phyloP scores from a whole-genome alignment of 768 basidiomycete genomes.

The Russula dissimulans region DNA sequence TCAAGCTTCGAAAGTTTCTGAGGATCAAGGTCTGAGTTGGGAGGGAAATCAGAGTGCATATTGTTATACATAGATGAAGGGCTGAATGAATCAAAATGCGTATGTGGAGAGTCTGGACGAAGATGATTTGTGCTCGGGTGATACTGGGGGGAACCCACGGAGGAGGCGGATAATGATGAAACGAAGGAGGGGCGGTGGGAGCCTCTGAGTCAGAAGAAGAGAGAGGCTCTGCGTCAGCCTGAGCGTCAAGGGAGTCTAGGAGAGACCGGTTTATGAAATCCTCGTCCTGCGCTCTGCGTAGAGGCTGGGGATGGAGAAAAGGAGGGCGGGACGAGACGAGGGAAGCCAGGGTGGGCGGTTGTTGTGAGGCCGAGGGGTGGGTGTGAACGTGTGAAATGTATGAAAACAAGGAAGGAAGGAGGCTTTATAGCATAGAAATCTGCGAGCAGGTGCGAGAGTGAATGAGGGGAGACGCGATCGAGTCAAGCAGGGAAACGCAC shows the following conservation, averaged over 20 bases:
- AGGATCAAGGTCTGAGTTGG: conserved; percentile 15
- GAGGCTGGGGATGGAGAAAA: conserved; percentile 23
- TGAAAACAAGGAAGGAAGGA: not conserved
- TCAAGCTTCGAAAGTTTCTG: conserved; percentile 17
- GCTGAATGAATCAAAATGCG: conserved; percentile 31
- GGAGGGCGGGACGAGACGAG: conserved; percentile 26
- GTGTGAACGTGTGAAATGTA: conserved; percentile 13
- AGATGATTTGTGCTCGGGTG: conserved; percentile 42
- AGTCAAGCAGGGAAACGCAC: conserved; percentile 19
- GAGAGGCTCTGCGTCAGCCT: conserved; percentile 70
- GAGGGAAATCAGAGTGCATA: conserved; percentile 14
- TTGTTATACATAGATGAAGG: conserved; percentile 27
- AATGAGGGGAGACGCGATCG: conserved; percentile 24
- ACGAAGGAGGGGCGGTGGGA: conserved; percentile 32
- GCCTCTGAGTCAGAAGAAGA: conserved; percentile 46
- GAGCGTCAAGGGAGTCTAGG: conserved; percentile 72
- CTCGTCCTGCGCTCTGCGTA: conserved; percentile 43
- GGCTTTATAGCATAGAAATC: conserved; percentile 19
- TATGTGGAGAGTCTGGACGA: conserved; percentile 46
- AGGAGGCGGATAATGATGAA: conserved; percentile 43
- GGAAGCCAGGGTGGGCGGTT: conserved; percentile 28
- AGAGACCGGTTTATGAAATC: conserved; percentile 82
- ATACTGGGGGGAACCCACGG: conserved; percentile 40
- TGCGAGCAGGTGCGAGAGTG: conserved; percentile 26
- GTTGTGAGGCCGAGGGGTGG: conserved; percentile 21